Conservation (phyloP, 2,329 filamentous ascomycete species). For the Botrytis galanthina region DNA sequence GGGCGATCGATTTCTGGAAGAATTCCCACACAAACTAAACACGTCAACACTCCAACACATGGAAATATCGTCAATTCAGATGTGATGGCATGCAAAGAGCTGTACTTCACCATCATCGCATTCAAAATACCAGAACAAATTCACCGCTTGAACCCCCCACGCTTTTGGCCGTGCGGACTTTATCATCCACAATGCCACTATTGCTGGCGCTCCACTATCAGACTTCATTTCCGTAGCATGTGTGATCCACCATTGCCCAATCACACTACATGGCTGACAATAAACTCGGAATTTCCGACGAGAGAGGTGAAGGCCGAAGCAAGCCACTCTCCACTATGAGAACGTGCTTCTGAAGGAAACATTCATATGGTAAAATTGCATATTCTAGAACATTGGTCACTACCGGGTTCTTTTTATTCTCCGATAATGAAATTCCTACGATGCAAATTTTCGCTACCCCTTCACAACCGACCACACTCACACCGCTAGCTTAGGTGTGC, state of each 20-base stretch:
- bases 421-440: not conserved
- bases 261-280: not conserved
- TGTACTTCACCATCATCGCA: not conserved
- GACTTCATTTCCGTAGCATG: not conserved
- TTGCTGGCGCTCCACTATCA: constrained; percentile 6
- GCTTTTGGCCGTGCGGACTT: not conserved
- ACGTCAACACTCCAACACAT: constrained; percentile 1
- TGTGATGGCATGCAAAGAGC: not conserved
- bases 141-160: constrained; percentile 9
- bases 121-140: not conserved
- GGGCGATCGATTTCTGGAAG: not conserved
- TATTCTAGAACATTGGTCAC: constrained; percentile 11
- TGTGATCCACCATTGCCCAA: constrained; percentile 7
- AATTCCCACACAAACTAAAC: not conserved
- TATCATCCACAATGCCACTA: not conserved
- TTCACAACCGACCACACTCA: not conserved
- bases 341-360: not conserved
- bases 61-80: not conserved
- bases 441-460: constrained; percentile 6
- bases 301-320: not conserved
- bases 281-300: not conserved
- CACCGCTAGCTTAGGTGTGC: not conserved
- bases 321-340: not conserved
- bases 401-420: not conserved
- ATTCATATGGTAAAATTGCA: not conserved